Evolutionary conservation across 371 early-diverging fungal species (phyloP).

Genomic region (Rhizopus stolonifer): DNA sequence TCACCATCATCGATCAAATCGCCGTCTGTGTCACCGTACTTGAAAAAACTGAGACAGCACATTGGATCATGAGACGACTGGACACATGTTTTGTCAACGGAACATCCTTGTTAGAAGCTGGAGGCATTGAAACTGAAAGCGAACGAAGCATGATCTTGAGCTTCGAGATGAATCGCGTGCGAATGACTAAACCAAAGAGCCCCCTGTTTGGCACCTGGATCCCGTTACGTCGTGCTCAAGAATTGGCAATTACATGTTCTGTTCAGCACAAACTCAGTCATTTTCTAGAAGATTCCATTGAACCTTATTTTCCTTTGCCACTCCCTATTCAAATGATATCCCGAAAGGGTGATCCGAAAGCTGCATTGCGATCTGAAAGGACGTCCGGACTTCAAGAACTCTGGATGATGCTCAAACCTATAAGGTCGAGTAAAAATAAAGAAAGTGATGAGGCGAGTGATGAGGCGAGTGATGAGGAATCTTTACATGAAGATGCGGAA

Average conservation of each 20-base stretch:
- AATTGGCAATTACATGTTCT: slow-evolving; percentile 81
- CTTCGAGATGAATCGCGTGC: slow-evolving; percentile 80
- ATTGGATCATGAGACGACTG: slow-evolving; percentile 71
- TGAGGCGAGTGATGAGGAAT: not conserved
- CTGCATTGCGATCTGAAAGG: slow-evolving; percentile 15
- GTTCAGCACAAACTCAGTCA: slow-evolving; percentile 74
- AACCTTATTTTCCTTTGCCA: slow-evolving; percentile 71
- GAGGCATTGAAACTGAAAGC: slow-evolving; percentile 83
- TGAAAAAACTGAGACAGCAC: slow-evolving; percentile 41
- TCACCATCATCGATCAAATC: slow-evolving; percentile 73
- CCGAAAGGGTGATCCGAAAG: slow-evolving; percentile 24
- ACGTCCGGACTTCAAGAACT: slow-evolving; percentile 33
- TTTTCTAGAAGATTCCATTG: slow-evolving; percentile 76
- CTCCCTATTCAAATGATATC: slow-evolving; percentile 54
- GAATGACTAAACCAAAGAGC: slow-evolving; percentile 71
- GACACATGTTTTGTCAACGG: slow-evolving; percentile 87
- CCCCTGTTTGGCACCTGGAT: slow-evolving; percentile 89
- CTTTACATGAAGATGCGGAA: slow-evolving; percentile 1
- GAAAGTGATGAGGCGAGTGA: not conserved
- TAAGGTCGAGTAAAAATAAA: not conserved
- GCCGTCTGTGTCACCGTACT: slow-evolving; percentile 73
- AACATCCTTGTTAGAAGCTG: slow-evolving; percentile 78
- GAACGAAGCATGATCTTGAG: slow-evolving; percentile 86
- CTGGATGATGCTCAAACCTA: slow-evolving; percentile 32
- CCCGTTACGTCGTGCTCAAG: slow-evolving; percentile 82